Evolutionary conservation across 257 asterid species (phyloP).

Genomic region (Hygrophila difformis): DNA sequence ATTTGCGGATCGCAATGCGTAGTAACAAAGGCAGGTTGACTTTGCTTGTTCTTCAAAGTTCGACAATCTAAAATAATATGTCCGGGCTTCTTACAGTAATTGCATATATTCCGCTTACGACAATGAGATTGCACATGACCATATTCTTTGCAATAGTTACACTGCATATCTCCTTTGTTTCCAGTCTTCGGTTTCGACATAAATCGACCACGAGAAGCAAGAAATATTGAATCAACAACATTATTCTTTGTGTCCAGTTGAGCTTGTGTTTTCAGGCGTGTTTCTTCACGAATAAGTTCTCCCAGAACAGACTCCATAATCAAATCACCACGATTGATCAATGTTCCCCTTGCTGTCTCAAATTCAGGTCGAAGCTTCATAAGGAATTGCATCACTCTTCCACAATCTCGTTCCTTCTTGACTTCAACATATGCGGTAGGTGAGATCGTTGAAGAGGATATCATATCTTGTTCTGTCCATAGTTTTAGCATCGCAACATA

Average conservation of each 20-base stretch:
- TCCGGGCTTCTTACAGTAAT: slow-evolving; percentile 3
- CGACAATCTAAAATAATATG: slow-evolving; percentile 8
- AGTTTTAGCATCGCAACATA: slow-evolving; percentile 7
- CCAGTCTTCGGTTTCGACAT: background rate
- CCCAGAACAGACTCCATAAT: slow-evolving; percentile 3
- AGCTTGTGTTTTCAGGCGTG: slow-evolving; percentile 2
- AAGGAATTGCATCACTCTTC: slow-evolving; percentile 8
- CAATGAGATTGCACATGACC: slow-evolving; percentile 9
- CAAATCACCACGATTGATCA: slow-evolving; percentile 6
- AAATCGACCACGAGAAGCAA: background rate
- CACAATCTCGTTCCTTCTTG: slow-evolving; percentile 7
- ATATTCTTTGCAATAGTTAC: background rate
- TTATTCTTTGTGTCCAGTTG: slow-evolving; percentile 5
- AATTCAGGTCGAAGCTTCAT: slow-evolving; percentile 10
- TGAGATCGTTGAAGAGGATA: background rate
- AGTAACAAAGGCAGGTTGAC: background rate
- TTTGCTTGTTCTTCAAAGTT: background rate
- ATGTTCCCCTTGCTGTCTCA: slow-evolving; percentile 6
- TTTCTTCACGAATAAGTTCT: slow-evolving; percentile 12
- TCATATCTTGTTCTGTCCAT: slow-evolving; percentile 11
- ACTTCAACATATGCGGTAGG: background rate
- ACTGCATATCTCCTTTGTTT: background rate
- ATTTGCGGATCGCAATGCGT: background rate
- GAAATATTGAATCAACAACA: background rate
- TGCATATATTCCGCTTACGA: slow-evolving; percentile 8